phyloP scores from a whole-genome alignment of 139 green algal species.

The Monoraphidium neglectum region DNA sequence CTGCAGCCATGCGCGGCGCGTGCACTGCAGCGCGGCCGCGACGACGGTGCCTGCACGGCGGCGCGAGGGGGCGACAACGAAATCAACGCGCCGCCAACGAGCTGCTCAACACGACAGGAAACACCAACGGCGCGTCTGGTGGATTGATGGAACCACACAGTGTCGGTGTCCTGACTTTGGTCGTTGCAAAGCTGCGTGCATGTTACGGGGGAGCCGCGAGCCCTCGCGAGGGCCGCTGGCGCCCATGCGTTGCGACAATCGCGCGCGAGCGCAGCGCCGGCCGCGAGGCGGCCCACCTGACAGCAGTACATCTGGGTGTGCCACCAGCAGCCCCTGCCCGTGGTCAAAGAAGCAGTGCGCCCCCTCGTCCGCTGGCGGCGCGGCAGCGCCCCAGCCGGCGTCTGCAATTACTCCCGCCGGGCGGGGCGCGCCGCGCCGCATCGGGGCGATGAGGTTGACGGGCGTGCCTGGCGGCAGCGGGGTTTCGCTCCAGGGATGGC shows the following conservation, averaged over 20 bases:
- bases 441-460: slow-evolving; percentile 63
- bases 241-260: not conserved
- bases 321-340: slow-evolving; percentile 56
- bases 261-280: not conserved
- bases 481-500: slow-evolving; percentile 56
- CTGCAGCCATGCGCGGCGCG: slow-evolving; percentile 69
- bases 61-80: too few relatives aligned
- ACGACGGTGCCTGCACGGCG: slow-evolving; percentile 61
- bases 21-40: slow-evolving; percentile 57
- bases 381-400: too few relatives aligned
- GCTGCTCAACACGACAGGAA: not conserved
- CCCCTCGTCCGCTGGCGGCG: not conserved
- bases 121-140: not conserved
- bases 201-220: too few relatives aligned
- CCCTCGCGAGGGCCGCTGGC: too few relatives aligned
- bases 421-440: too few relatives aligned
- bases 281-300: slow-evolving; percentile 39
- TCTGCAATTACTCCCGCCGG: too few relatives aligned
- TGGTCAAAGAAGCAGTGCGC: slow-evolving; percentile 2
- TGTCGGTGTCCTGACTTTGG: not conserved
- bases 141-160: not conserved
- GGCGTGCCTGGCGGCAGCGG: slow-evolving; percentile 51
- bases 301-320: slow-evolving; percentile 83
- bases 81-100: too few relatives aligned
- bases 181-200: not conserved